These are phyloP conservation scores for Paratinospora sagittata DNA, from an alignment of 164 flowering plant genomes.

Conservation along the genomic window DNA sequence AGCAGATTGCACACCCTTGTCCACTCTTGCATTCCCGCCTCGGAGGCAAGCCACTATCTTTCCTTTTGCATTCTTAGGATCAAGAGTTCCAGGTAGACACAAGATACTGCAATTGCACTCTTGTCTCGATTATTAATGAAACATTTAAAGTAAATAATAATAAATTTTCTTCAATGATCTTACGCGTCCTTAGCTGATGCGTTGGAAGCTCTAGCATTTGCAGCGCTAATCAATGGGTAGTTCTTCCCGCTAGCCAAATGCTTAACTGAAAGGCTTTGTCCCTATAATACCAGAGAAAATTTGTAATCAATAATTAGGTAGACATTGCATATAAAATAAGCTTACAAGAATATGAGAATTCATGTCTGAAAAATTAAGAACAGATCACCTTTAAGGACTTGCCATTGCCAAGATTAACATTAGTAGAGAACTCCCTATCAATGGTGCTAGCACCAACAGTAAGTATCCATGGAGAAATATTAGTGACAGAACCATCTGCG, in stretches of 20 bases:
- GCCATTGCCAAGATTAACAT: slow-evolving; percentile 30
- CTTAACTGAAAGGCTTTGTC: slow-evolving; percentile 35
- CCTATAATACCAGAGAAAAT: slow-evolving; percentile 22
- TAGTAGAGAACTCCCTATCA: slow-evolving; percentile 40
- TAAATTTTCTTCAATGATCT: slow-evolving; percentile 9
- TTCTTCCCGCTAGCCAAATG: slow-evolving; percentile 19
- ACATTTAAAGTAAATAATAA: too few relatives aligned
- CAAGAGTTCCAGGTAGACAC: slow-evolving; percentile 37
- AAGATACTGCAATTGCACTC: slow-evolving; percentile 12
- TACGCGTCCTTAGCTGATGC: slow-evolving; percentile 32
- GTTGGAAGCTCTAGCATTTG: slow-evolving; percentile 30
- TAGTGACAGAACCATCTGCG: slow-evolving; percentile 23
- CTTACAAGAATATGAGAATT: too few relatives aligned
- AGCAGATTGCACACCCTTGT: slow-evolving; percentile 33
- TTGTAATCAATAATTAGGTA: background rate
- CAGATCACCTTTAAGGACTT: slow-evolving; percentile 22
- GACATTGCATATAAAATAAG: too few relatives aligned
- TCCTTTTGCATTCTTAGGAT: slow-evolving; percentile 45
- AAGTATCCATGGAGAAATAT: slow-evolving; percentile 52
- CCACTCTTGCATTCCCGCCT: slow-evolving; percentile 34
- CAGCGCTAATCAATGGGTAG: slow-evolving; percentile 34
- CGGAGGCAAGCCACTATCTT: slow-evolving; percentile 57
- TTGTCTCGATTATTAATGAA: background rate
- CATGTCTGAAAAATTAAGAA: too few relatives aligned
- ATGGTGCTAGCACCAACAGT: slow-evolving; percentile 65